phyloP scores from a whole-genome alignment of 331 rosid species.

The Quercus tomentella region DNA sequence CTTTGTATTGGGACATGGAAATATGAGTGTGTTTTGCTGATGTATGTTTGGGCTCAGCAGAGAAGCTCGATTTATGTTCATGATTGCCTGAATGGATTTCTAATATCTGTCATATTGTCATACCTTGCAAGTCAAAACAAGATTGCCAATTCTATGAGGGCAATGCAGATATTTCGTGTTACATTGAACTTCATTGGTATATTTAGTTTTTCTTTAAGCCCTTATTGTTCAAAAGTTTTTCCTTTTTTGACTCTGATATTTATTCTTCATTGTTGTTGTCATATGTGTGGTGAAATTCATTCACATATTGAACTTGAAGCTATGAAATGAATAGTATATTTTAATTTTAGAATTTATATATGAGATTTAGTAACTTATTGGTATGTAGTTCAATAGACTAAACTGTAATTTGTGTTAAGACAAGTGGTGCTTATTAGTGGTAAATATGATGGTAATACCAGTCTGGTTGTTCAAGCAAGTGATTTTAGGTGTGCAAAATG shows the following conservation, averaged over 20 bases:
- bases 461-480: background rate
- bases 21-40: conserved; percentile 9
- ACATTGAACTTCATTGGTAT: conserved; percentile 71
- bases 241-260: background rate
- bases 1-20: background rate
- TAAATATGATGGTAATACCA: background rate
- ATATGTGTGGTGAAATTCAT: background rate
- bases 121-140: conserved; percentile 53
- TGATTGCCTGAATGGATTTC: conserved; percentile 80
- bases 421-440: background rate
- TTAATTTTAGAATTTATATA: background rate
- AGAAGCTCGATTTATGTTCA: conserved; percentile 61
- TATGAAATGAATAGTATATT: background rate
- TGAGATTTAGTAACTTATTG: background rate
- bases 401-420: background rate
- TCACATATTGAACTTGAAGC: background rate
- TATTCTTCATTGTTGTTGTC: background rate
- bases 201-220: conserved; percentile 6
- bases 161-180: conserved; percentile 64
- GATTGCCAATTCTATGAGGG: conserved; percentile 63
- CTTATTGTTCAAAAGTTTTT: background rate
- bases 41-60: conserved; percentile 85
- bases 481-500: background rate
- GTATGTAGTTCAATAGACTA: background rate
- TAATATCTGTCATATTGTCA: conserved; percentile 64